A percentile compares a stretch with the other conserved stretches of the same genome.
Evolutionary conservation across 2,329 filamentous ascomycete genomes (phyloP).

Genomic region (Trichophaea hybrida): DNA sequence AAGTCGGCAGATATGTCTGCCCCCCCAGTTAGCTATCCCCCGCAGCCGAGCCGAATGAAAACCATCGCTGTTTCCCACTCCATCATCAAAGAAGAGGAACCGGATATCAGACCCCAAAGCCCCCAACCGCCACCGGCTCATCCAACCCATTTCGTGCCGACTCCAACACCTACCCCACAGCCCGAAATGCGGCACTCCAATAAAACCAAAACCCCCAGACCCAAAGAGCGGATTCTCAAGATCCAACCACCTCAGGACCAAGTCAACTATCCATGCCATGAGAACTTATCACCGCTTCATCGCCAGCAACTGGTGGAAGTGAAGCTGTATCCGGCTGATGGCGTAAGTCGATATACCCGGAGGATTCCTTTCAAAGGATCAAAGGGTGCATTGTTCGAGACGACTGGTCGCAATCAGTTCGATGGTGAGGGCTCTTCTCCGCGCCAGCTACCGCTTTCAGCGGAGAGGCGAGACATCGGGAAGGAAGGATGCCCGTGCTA

Average conservation of each 20-base stretch:
- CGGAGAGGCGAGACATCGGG: conserved; percentile 2
- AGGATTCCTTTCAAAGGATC: conserved; percentile 91
- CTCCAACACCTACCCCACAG: not conserved
- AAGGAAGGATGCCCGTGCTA: not conserved
- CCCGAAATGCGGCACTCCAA: not conserved
- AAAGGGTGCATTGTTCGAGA: conserved; percentile 76
- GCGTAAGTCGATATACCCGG: conserved; percentile 43
- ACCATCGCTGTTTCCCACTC: not conserved
- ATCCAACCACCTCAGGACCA: conserved; percentile 7
- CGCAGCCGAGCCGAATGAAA: not conserved
- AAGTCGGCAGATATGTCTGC: not conserved
- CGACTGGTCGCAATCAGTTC: conserved; percentile 76
- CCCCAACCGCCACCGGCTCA: not conserved
- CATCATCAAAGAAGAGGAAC: conserved; percentile 8
- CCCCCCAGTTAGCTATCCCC: not conserved
- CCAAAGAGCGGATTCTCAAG: conserved; percentile 13
- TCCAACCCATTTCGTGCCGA: not conserved
- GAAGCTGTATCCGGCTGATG: conserved; percentile 13
- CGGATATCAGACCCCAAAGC: conserved; percentile 5
- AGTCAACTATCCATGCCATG: conserved; percentile 17
- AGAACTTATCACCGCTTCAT: conserved; percentile 12
- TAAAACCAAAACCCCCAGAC: not conserved
- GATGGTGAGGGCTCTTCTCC: conserved; percentile 49
- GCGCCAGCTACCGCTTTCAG: not conserved
- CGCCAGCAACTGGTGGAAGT: conserved; percentile 13